Conservation (phyloP, 2,329 filamentous ascomycete species). For the Aspergillus aculeatinus region DNA sequence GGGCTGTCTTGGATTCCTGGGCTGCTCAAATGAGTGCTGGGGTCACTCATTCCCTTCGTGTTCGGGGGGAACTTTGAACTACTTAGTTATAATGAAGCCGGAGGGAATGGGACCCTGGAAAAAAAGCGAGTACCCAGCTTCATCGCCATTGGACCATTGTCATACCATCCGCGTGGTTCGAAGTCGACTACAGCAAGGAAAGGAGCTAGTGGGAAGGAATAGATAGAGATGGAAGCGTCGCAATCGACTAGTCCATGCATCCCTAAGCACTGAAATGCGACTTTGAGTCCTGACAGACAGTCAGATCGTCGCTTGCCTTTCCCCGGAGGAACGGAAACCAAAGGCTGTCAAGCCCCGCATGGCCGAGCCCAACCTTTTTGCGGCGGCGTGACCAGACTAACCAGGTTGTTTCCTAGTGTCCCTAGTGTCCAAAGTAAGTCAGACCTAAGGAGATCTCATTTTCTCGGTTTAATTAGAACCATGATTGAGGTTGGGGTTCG, state of each 20-base stretch:
- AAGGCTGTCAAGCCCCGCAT: constrained; percentile 32
- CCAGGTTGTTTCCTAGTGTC: not conserved
- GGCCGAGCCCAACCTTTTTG: constrained; percentile 27
- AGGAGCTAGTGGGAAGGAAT: not conserved
- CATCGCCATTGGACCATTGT: not conserved
- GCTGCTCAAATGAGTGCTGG: not conserved
- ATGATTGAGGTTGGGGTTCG: not conserved
- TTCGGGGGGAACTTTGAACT: not conserved
- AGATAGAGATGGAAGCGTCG: not conserved
- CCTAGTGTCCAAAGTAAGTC: not conserved
- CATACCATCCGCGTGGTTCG: not conserved
- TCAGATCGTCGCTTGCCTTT: constrained; percentile 15
- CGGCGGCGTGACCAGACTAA: constrained; percentile 15
- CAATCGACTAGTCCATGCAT: not conserved
- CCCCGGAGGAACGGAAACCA: constrained; percentile 39
- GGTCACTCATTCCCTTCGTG: not conserved
- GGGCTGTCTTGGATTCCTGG: not conserved
- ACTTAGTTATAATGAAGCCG: not conserved
- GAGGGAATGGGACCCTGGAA: not conserved
- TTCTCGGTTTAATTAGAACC: not conserved
- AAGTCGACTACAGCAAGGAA: not conserved
- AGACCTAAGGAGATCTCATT: not conserved
- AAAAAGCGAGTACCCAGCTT: not conserved
- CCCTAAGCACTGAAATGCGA: not conserved
- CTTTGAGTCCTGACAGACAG: not conserved